Evolutionary conservation across 108 stramenopile genomes (phyloP).

Genomic region (Pseudonitzschia multiseries): DNA sequence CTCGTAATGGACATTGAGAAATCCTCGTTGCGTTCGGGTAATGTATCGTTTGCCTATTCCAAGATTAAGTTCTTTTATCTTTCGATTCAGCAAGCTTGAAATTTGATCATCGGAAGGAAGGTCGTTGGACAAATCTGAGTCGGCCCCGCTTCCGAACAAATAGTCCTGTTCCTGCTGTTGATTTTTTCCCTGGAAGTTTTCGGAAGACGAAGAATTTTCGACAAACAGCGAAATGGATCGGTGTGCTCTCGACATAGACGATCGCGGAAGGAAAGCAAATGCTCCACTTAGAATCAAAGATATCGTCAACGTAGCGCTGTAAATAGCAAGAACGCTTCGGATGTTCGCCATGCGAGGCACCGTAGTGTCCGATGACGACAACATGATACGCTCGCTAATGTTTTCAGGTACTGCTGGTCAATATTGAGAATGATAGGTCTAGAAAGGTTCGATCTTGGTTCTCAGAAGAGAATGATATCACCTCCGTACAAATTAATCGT

Average conservation of each 20-base stretch:
- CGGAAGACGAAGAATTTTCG: neutral
- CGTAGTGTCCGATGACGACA: too few relatives aligned
- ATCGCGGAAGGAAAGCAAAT: neutral
- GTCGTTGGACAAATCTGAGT: neutral
- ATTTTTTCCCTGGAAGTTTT: neutral
- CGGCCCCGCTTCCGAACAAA: conserved; percentile 18
- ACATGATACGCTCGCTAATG: too few relatives aligned
- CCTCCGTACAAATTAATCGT: too few relatives aligned
- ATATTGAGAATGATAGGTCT: too few relatives aligned
- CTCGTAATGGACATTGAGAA: conserved; percentile 41
- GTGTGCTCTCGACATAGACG: neutral
- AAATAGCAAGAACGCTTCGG: neutral
- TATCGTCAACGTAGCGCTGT: neutral
- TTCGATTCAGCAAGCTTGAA: conserved; percentile 20
- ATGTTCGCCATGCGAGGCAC: neutral
- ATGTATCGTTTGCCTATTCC: conserved; percentile 48
- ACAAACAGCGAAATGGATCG: neutral
- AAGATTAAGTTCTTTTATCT: conserved; percentile 15
- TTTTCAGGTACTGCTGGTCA: too few relatives aligned
- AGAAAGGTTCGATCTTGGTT: too few relatives aligned
- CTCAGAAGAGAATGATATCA: too few relatives aligned
- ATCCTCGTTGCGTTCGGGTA: conserved; percentile 35
- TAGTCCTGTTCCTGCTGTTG: conserved; percentile 9
- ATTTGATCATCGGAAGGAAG: conserved; percentile 8
- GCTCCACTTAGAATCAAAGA: neutral